phyloP scores from a whole-genome alignment of 768 basidiomycete species.

The Amanita phalloides region DNA sequence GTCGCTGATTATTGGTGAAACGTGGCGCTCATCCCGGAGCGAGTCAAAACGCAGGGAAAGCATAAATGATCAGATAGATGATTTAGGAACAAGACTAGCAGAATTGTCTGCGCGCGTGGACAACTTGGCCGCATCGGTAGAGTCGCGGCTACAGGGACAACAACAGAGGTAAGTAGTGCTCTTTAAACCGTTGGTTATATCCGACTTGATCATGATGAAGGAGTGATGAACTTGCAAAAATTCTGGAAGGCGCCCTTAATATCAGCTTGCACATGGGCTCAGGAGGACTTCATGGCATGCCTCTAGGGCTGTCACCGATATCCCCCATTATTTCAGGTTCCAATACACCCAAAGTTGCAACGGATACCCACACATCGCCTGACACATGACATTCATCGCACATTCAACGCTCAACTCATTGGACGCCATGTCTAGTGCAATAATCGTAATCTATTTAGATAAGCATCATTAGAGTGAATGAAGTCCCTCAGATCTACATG shows the following conservation, averaged over 20 bases:
- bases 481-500: background rate
- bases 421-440: background rate
- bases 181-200: background rate
- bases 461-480: background rate
- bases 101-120: slow-evolving; percentile 35
- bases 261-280: slow-evolving; percentile 54
- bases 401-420: background rate
- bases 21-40: slow-evolving; percentile 63
- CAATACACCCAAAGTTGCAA: background rate
- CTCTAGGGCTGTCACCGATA: slow-evolving; percentile 36
- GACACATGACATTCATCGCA: background rate
- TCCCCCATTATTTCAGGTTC: slow-evolving; percentile 16
- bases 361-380: background rate
- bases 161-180: slow-evolving; percentile 28
- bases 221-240: slow-evolving; percentile 54
- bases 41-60: slow-evolving; percentile 59
- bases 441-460: background rate
- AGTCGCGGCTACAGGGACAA: slow-evolving; percentile 34
- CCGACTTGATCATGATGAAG: slow-evolving; percentile 19
- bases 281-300: slow-evolving; percentile 54
- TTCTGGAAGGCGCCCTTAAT: slow-evolving; percentile 59
- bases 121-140: slow-evolving; percentile 26
- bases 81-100: slow-evolving; percentile 34
- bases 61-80: slow-evolving; percentile 64
- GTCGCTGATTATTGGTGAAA: slow-evolving; percentile 62